Percentiles rank a stretch among this genome's conserved stretches.
phyloP scores from a whole-genome alignment of 345 rosid species.

The Hibiscus syriacus region DNA sequence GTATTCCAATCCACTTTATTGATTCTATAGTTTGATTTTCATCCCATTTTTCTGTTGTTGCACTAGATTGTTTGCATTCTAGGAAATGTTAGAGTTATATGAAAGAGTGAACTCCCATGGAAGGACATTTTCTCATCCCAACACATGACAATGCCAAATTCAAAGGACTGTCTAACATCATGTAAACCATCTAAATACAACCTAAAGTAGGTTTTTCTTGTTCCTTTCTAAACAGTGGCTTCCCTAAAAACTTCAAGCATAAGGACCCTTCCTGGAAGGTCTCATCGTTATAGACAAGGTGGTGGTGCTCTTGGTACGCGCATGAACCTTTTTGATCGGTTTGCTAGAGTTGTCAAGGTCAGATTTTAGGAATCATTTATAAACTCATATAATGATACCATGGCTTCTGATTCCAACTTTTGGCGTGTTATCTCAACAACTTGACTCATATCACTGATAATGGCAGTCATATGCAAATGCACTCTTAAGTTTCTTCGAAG shows the following conservation, averaged over 20 bases:
- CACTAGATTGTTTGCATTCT: not conserved
- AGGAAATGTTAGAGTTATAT: not conserved
- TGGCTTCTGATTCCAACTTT: not conserved
- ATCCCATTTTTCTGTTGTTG: not conserved
- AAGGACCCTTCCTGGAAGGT: slow-evolving; percentile 18
- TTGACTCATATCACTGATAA: slow-evolving; percentile 7
- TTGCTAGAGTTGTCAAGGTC: slow-evolving; percentile 70
- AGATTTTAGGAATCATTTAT: slow-evolving; percentile 10
- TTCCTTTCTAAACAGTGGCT: slow-evolving; percentile 14
- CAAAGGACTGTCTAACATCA: not conserved
- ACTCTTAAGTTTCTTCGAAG: slow-evolving; percentile 57
- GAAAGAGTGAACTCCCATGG: not conserved
- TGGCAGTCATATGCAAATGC: slow-evolving; percentile 78
- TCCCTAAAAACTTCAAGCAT: slow-evolving; percentile 21
- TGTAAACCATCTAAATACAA: not conserved
- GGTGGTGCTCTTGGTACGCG: slow-evolving; percentile 53
- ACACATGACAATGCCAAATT: not conserved
- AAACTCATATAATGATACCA: no score
- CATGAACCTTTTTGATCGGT: slow-evolving; percentile 63
- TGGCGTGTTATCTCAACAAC: not conserved
- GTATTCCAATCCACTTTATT: not conserved
- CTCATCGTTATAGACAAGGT: slow-evolving; percentile 27
- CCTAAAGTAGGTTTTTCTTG: not conserved
- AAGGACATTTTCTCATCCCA: not conserved
- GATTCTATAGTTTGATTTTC: not conserved